A percentile compares a stretch with the other conserved stretches of the same genome.
Conservation (phyloP, 2,329 filamentous ascomycete genomes). For the Aaosphaeria arxii region DNA sequence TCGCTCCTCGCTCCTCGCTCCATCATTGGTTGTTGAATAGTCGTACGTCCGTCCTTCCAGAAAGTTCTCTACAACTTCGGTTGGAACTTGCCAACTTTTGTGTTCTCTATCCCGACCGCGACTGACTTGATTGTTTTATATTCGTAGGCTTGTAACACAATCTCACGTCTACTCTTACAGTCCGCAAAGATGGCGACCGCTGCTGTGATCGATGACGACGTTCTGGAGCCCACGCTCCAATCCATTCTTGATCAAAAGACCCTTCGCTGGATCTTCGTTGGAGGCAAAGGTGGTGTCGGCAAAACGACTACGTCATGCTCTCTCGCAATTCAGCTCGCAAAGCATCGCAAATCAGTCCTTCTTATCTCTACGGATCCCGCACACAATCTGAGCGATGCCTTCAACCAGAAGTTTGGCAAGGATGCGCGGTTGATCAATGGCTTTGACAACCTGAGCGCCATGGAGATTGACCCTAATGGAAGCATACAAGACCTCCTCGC, state of each 20-base stretch:
- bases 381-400: constrained; percentile 96
- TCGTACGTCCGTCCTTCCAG: too few relatives aligned
- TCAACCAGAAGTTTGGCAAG: constrained; percentile 99
- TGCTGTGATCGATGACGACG: constrained; percentile 54
- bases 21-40: too few relatives aligned
- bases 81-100: too few relatives aligned
- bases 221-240: constrained; percentile 89
- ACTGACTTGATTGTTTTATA: too few relatives aligned
- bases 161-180: too few relatives aligned
- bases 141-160: too few relatives aligned
- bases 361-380: constrained; percentile 98
- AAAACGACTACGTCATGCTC: constrained; percentile 99
- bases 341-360: constrained; percentile 89
- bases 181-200: constrained; percentile 33
- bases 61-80: too few relatives aligned
- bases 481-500: constrained; percentile 94
- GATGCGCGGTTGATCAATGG: constrained; percentile 90
- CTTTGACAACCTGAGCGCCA: constrained; percentile 90
- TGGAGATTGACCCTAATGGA: constrained; percentile 98
- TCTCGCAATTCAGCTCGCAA: constrained; percentile 94
- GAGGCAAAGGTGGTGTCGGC: constrained; percentile 95
- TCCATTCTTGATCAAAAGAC: constrained; percentile 92
- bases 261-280: constrained; percentile 98
- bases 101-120: too few relatives aligned
- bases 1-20: too few relatives aligned